Conservation (phyloP, 2,329 filamentous ascomycete genomes). For the Tolypocladium cylindrosporum region DNA sequence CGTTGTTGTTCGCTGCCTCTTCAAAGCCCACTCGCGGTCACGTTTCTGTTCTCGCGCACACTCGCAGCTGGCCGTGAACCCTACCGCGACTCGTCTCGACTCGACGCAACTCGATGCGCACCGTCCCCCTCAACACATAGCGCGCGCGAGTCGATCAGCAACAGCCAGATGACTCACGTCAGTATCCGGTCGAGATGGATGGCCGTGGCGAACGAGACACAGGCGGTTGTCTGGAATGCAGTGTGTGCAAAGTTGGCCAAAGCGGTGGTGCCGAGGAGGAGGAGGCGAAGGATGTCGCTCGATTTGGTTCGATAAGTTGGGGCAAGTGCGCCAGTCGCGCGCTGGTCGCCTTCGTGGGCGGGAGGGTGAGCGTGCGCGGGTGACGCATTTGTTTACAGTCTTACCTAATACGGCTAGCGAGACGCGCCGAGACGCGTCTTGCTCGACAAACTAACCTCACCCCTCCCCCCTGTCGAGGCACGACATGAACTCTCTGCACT, state of each 20-base stretch:
- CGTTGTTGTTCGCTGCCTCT: background rate
- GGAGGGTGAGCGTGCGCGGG: constrained; percentile 10
- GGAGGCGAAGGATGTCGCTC: constrained; percentile 3
- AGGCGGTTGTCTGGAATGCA: background rate
- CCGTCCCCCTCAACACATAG: constrained; percentile 1
- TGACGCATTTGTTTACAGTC: constrained; percentile 28
- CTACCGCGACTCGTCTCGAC: background rate
- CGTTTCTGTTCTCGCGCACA: background rate
- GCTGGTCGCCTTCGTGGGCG: constrained; percentile 4
- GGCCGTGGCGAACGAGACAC: background rate
- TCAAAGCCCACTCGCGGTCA: background rate
- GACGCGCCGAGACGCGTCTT: constrained; percentile 22
- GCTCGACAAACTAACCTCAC: background rate
- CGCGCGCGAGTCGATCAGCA: background rate
- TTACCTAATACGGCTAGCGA: constrained; percentile 18
- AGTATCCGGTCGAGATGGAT: background rate
- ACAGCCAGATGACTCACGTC: background rate
- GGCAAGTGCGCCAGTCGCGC: constrained; percentile 7
- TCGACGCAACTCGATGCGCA: constrained; percentile 2
- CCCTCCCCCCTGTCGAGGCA: background rate
- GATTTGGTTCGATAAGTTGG: constrained; percentile 5
- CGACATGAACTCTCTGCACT: background rate
- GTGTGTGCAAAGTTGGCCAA: background rate
- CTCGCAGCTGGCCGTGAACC: background rate
- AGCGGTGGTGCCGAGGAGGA: constrained; percentile 1